Evolutionary conservation across 2,329 filamentous ascomycete genomes (phyloP), one percentile per base, ranked within the genome.

Genomic region (Xylariaceae sp.): DNA sequence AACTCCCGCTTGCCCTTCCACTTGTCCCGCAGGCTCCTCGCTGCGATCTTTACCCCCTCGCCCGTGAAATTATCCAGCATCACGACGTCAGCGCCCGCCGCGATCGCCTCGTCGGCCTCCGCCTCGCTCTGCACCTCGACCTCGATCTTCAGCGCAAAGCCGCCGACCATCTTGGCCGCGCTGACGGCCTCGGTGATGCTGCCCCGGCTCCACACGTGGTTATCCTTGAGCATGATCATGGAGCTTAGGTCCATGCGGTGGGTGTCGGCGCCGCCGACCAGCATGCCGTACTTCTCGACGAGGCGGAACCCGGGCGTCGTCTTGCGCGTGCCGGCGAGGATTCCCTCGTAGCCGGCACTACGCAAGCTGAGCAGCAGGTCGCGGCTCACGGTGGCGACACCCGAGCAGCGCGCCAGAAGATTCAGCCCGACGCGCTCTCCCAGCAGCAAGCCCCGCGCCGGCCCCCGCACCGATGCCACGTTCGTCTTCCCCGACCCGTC

Each of bases 181-280:
- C 79, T 79, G 20, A 99, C 93, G 5, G 95, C 95, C 20, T 89
- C 86, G 1, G 89, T 87, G 73, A 99, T 98, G 70, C 89, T 90
- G 21, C 89, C 89, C 51, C 89, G 88, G 60, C 91, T 91, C 89
- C 93, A 97, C 54, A 99, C 89, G 75, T 99, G 95, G 75, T 99
- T 99, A 76, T 99, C 95, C 79, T 99, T 99, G 63, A 99, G 82
- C 95, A 99, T 99, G 54, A 93, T 93, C 95, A 99, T 98, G 62
- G 88, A 85, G 72, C 87, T 90, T 54, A 99, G 80, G 73, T 99
- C 95, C 76, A 96, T 91, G 29, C 95, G 82, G 74, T 99, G 95
- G 2, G 88, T 85, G 75, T 99, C 95, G 16, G 91, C 93, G 10
- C 95, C 95, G 54, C 93, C 95, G 16, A 96, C 89, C 20, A 97